A percentile compares a stretch with the other conserved stretches of the same genome.
Conservation (phyloP, 768 basidiomycete species). For the Glaciozyma antarctica region DNA sequence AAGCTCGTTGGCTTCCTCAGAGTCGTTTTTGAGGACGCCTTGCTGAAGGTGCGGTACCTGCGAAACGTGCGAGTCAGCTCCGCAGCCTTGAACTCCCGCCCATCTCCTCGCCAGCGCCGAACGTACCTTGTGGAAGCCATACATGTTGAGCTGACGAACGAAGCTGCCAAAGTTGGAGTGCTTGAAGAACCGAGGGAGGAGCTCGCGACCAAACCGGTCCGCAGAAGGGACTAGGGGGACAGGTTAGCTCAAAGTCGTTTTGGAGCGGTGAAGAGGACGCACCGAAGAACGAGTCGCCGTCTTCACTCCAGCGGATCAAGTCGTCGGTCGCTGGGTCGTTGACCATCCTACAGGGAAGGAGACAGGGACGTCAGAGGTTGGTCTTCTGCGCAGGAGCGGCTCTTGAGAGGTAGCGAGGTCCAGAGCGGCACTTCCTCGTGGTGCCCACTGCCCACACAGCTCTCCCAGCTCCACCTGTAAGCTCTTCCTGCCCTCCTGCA, state of each 20-base stretch:
- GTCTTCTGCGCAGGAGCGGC: background rate
- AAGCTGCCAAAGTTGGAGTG: conserved; percentile 91
- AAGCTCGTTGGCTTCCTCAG: conserved; percentile 55
- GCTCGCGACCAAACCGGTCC: conserved; percentile 77
- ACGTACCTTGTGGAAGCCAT: conserved; percentile 73
- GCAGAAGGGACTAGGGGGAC: conserved; percentile 60
- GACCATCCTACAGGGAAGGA: conserved; percentile 59
- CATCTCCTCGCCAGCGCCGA: background rate
- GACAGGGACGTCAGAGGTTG: conserved; percentile 10
- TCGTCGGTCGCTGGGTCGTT: conserved; percentile 71
- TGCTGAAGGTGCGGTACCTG: conserved; percentile 80
- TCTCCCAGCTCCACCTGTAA: background rate
- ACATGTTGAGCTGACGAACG: conserved; percentile 90
- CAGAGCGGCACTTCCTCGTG: background rate
- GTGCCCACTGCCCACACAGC: background rate
- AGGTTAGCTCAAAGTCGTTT: background rate
- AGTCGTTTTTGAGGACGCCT: conserved; percentile 75
- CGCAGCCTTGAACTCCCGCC: too few relatives aligned
- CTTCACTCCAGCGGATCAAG: conserved; percentile 83
- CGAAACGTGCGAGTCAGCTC: background rate
- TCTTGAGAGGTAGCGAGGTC: background rate
- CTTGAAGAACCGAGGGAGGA: conserved; percentile 92
- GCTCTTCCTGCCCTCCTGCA: too few relatives aligned
- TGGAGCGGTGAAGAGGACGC: conserved; percentile 22
- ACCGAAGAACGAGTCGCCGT: conserved; percentile 91